Evolutionary conservation across 2,329 filamentous ascomycete genomes (phyloP).

Genomic region (Raffaelea deltoideospora): DNA sequence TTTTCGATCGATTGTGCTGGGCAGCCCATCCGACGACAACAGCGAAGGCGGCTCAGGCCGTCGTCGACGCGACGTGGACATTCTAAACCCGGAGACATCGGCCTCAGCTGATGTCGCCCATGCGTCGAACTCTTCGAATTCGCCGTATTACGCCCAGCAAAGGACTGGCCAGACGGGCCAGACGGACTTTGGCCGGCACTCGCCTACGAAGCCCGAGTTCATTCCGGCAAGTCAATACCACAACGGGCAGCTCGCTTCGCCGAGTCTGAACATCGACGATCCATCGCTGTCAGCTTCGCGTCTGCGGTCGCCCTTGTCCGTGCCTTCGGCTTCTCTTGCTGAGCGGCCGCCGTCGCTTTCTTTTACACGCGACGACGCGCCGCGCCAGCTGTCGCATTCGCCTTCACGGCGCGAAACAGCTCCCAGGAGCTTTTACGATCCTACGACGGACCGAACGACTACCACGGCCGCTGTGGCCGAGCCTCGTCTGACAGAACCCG

Average conservation of each 20-base stretch:
- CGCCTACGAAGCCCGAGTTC: too few relatives aligned
- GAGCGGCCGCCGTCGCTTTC: background rate
- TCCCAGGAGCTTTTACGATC: conserved; percentile 35
- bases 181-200: too few relatives aligned
- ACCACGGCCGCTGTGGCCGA: conserved; percentile 13
- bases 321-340: too few relatives aligned
- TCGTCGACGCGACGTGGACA: conserved; percentile 31
- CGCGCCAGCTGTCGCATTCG: conserved; percentile 4
- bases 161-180: too few relatives aligned
- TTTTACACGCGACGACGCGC: conserved; percentile 3
- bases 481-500: conserved; percentile 18
- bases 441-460: conserved; percentile 32
- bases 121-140: too few relatives aligned
- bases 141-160: too few relatives aligned
- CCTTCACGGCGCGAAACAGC: conserved; percentile 6
- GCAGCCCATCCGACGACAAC: conserved; percentile 23
- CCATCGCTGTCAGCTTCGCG: conserved; percentile 2
- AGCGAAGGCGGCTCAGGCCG: conserved; percentile 21
- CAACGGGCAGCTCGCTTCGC: background rate
- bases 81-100: conserved; percentile 16
- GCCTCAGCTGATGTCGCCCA: too few relatives aligned
- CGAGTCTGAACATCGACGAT: background rate
- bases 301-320: conserved; percentile 5
- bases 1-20: conserved; percentile 35
- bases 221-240: too few relatives aligned